phyloP scores from a whole-genome alignment of 495 filamentous ascomycete genomes.

The Penicillium longicatenatum region DNA sequence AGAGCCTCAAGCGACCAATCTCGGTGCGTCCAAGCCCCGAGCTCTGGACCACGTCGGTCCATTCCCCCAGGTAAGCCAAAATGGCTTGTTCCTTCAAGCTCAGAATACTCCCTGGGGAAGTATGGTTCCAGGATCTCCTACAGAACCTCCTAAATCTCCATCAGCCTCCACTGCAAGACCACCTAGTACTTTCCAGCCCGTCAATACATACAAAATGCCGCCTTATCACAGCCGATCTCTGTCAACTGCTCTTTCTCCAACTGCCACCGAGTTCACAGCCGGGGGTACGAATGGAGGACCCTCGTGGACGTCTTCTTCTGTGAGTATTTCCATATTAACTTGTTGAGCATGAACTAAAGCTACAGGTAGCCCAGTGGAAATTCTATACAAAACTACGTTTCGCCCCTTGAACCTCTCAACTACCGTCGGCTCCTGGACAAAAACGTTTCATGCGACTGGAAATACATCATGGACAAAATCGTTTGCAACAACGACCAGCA shows the following conservation, averaged over 20 bases:
- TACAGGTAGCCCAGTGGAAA: constrained; percentile 50
- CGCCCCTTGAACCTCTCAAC: constrained; percentile 91
- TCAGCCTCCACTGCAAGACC: constrained; percentile 37
- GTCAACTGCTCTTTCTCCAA: constrained; percentile 81
- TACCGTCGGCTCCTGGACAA: constrained; percentile 95
- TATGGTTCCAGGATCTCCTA: constrained; percentile 31
- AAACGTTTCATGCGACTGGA: constrained; percentile 97
- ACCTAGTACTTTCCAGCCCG: constrained; percentile 42
- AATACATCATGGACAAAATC: constrained; percentile 99
- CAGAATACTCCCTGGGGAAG: constrained; percentile 35
- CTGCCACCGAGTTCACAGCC: constrained; percentile 76
- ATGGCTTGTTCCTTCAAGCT: constrained; percentile 34
- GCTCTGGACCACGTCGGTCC: constrained; percentile 37
- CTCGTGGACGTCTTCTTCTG: constrained; percentile 52
- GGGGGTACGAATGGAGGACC: constrained; percentile 35
- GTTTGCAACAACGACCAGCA: constrained; percentile 99
- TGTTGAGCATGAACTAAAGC: constrained; percentile 11
- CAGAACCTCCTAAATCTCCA: constrained; percentile 22
- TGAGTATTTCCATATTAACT: constrained; percentile 29
- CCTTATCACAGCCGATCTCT: constrained; percentile 71
- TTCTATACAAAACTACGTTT: constrained; percentile 70
- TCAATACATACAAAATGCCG: constrained; percentile 53
- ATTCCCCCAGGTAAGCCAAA: constrained; percentile 44
- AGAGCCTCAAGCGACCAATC: constrained; percentile 34
- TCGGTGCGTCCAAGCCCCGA: constrained; percentile 35